These are phyloP conservation scores for Tetragonia tetragonoides DNA, from an alignment of 148 eudicot genomes.

Conservation along the genomic window DNA sequence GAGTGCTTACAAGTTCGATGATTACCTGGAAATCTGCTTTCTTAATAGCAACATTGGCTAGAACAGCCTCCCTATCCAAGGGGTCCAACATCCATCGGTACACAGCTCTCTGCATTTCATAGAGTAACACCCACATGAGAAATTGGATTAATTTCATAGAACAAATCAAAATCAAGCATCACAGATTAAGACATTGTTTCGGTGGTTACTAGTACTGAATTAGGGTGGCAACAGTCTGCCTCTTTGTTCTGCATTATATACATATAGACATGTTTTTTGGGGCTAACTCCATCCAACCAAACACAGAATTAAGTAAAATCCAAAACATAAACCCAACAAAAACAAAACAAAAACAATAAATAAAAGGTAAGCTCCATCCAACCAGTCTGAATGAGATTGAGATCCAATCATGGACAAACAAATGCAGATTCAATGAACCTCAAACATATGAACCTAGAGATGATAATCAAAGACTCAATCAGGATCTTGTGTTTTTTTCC, in stretches of 20 bases:
- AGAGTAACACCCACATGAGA: background rate
- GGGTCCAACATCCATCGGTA: conserved; percentile 80
- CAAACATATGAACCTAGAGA: background rate
- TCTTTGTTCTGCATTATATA: background rate
- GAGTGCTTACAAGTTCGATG: conserved; percentile 55
- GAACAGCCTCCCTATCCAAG: conserved; percentile 67
- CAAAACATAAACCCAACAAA: too few species aligned
- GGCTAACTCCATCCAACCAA: background rate
- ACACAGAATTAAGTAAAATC: background rate
- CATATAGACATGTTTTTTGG: background rate
- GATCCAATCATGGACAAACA: background rate
- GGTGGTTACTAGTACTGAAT: background rate
- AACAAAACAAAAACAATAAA: too few species aligned
- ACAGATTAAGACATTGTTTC: background rate
- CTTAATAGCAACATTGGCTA: conserved; percentile 61
- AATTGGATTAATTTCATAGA: background rate
- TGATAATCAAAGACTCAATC: background rate
- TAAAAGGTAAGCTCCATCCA: background rate
- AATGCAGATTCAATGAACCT: background rate
- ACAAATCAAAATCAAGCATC: background rate
- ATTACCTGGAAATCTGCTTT: conserved; percentile 53
- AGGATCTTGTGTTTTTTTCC: background rate
- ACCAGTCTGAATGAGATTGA: background rate
- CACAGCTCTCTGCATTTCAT: conserved; percentile 54
- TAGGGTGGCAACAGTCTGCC: background rate